phyloP scores from a whole-genome alignment of 2,329 filamentous ascomycete genomes.

The Bisporella sp. region DNA sequence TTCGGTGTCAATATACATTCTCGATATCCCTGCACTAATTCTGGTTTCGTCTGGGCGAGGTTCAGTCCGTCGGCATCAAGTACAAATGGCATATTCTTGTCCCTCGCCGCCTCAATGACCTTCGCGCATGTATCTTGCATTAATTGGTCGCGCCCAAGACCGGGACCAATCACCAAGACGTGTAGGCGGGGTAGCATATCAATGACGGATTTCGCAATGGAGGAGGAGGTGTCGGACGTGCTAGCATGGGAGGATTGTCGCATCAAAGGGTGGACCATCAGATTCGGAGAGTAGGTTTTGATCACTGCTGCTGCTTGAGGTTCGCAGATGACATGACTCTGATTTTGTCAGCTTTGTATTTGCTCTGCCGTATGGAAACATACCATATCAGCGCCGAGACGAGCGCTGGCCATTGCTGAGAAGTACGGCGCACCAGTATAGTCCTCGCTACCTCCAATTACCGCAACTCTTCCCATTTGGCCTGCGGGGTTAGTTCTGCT shows the following conservation, averaged over 20 bases:
- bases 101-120: conserved; percentile 72
- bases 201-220: conserved; percentile 62
- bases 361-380: neutral
- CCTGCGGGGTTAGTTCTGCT: conserved; percentile 42
- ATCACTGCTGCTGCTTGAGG: conserved; percentile 81
- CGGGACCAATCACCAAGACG: conserved; percentile 87
- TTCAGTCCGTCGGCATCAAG: conserved; percentile 86
- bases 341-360: conserved; percentile 3
- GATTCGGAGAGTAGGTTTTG: conserved; percentile 94
- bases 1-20: conserved; percentile 91
- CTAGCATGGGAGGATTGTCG: conserved; percentile 58
- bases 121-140: conserved; percentile 82
- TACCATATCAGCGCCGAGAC: conserved; percentile 87
- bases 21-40: conserved; percentile 71
- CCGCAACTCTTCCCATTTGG: conserved; percentile 83
- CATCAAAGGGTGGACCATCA: conserved; percentile 98
- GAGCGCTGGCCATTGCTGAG: conserved; percentile 91
- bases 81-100: conserved; percentile 69
- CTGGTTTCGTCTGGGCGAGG: conserved; percentile 68
- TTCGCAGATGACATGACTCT: conserved; percentile 95
- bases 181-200: conserved; percentile 81
- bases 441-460: conserved; percentile 91
- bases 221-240: conserved; percentile 46
- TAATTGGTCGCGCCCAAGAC: conserved; percentile 78
- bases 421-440: conserved; percentile 98